Base-by-base conservation (phyloP, 1,284 basidiomycete genomes). In the Ganoderma lucidum region DNA sequence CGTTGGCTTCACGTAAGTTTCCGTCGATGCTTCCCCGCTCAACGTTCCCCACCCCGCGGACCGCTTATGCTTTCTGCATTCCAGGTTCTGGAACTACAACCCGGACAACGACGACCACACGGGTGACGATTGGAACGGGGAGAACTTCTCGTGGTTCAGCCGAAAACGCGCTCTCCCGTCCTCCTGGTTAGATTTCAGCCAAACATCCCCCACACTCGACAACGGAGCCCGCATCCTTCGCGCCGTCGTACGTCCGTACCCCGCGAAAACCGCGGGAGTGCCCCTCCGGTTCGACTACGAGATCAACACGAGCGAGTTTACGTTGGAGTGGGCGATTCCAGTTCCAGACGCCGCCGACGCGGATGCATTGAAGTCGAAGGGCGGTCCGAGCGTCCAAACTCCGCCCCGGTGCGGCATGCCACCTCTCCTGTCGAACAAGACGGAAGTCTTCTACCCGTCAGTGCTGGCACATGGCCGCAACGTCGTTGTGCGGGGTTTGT, bases 81-180 rank as follows among this genome's bases (percentile, higher is more conserved):
- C n/a, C 73, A 96, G 95, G 3, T 81, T 98, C 30, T 98, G 97
- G 97, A 96, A 95, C 73, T 99, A 98, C 80, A 98, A 98, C 77
- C 94, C 96, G 0, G 84, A 87, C 65, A 98, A 98, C 80, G 86
- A 88, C 51, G 95, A 97, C 75, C 78, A 81, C 28, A 78, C 82
- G 30, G 98, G 97, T 15, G 97, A 99, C 79, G 85, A 91, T 71
- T 99, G 97, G 97, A 98, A 98, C 78, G 94, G 93, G 59, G 97
- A 99, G 80, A 96, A 96, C 81, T 97, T 98, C 79, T 96, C 95
- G 3, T 97, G 95, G 92, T 97, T 95, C 84, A 93, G 93, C 71
- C 82, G 86, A 56, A 81, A 81, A 61, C 87, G 91, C 9, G 87
- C 87, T 0, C 79, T 88, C 14, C 86, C 87, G 1, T 75, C 83